Evolutionary conservation across 176 grass and related monocot species (phyloP), one percentile per base, ranked within the genome.

Genomic region (Thinopyrum elongatum): DNA sequence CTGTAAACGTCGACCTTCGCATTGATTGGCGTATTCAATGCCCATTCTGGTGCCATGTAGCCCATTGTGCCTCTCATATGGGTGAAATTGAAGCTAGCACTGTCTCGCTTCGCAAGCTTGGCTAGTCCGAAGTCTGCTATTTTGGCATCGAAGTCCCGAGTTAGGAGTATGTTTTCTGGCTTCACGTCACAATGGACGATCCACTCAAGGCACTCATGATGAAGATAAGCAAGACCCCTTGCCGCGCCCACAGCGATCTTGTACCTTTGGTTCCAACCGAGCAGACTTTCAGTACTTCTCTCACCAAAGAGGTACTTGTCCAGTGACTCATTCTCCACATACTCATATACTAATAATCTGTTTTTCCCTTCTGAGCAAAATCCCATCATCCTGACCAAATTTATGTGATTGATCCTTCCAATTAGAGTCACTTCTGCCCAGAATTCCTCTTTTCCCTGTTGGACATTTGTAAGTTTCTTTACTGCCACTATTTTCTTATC

Each of bases 41-140:
- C 83, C 94, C 94, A 97, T 84, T 97, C 94, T 16, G 92, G 94
- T 64, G 92, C 94, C 87, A 97, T 97, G 76, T 97, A 97, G 15
- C 92, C 95, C 76, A 44, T 90, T 9, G 95, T 97, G 29, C 92
- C 95, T 82, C 95, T 94, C 88, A 97, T 94, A 34, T 89, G 88
- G 10, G 90, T 88, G 80, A 87, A 82, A 63, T 87, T 87, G 53
- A 93, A 65, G 83, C 82, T 86, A 19, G 86, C 44, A 6, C 68
- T 88, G 4, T 26, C 90, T 86, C 64, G 26, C 74, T 94, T 92
- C 16, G 83, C 82, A 77, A 97, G 79, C 59, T 91, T 95, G 53
- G 86, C 90, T 12, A 97, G 61, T 58, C 92, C 92, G 26, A 97
- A 97, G 63, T 97, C 95, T 26, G 90, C 87, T 87, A 97, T 91